Evolutionary conservation across 2,329 filamentous ascomycete species (phyloP).

Genomic region (Ceratocystis diversiconidia): DNA sequence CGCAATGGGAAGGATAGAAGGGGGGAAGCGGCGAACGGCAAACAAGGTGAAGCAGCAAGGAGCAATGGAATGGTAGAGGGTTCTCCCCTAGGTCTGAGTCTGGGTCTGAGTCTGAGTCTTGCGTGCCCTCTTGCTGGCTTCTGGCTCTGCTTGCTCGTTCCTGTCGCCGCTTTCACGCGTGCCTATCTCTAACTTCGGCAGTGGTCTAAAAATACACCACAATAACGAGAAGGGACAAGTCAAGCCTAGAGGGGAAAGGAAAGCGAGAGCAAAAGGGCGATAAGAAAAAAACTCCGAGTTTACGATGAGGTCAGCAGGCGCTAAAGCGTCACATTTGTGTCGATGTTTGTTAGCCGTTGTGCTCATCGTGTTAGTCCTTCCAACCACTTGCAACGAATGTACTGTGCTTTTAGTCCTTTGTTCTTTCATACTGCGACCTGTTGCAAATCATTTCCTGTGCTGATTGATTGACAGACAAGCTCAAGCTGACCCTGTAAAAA

Average conservation of each 20-base stretch:
- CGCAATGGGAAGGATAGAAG: not conserved
- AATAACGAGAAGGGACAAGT: not conserved
- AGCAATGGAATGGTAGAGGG: not conserved
- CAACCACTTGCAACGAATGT: too few species aligned
- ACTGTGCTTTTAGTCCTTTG: not conserved
- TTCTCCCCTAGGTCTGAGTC: not conserved
- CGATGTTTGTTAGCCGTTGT: not conserved
- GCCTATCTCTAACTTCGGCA: not conserved
- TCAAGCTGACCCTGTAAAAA: not conserved
- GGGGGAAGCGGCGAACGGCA: not conserved
- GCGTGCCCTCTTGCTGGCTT: not conserved
- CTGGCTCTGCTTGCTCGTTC: not conserved
- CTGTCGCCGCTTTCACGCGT: not conserved
- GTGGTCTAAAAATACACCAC: constrained; percentile 2
- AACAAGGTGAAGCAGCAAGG: not conserved
- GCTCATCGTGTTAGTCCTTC: not conserved
- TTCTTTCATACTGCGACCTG: not conserved
- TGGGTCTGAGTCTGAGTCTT: not conserved
- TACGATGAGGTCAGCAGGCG: not conserved
- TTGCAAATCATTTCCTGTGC: not conserved
- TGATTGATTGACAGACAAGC: not conserved
- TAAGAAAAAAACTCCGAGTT: not conserved
- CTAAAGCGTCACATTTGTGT: not conserved
- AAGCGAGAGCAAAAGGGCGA: not conserved
- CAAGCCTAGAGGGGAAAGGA: not conserved